These are phyloP conservation scores for Leishmania mexicana DNA, from an alignment of 208 protist genomes.

Conservation along the genomic window DNA sequence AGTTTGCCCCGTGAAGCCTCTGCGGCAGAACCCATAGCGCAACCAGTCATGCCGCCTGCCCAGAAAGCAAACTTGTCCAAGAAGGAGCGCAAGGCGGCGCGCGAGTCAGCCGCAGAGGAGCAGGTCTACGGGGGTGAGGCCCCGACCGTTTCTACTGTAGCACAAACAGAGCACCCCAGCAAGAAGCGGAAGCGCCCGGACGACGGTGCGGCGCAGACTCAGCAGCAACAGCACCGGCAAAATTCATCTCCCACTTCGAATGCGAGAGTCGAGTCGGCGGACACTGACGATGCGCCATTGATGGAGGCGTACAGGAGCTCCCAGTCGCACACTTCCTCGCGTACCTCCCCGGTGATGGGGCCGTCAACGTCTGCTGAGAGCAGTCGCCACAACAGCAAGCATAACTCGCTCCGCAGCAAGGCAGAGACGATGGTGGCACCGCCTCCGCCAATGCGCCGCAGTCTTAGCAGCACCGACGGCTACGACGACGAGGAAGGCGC, in stretches of 20 bases:
- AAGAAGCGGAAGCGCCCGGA: constrained; percentile 35
- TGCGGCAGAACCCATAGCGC: background rate
- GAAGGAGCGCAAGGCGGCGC: constrained; percentile 25
- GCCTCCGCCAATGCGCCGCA: constrained; percentile 3
- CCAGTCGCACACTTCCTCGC: constrained; percentile 3
- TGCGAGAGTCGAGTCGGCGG: background rate
- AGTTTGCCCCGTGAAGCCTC: background rate
- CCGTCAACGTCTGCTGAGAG: background rate
- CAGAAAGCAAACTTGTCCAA: constrained; percentile 11
- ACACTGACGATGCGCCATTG: constrained; percentile 19
- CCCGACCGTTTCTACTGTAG: background rate
- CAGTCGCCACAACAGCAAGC: constrained; percentile 20
- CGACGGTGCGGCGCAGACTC: background rate
- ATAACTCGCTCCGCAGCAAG: constrained; percentile 3
- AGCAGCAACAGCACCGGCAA: background rate
- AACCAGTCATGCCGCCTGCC: background rate
- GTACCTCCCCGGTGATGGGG: constrained; percentile 7
- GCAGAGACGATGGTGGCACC: background rate
- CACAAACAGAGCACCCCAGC: background rate
- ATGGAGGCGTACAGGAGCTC: constrained; percentile 8
- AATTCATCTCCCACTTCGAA: background rate
- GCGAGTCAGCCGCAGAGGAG: background rate
- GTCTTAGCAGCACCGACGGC: background rate
- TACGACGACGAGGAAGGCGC: constrained; percentile 10
- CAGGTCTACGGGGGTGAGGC: background rate